phyloP scores from a whole-genome alignment of 2,329 filamentous ascomycete genomes.

The Fonsecaea erecta region DNA sequence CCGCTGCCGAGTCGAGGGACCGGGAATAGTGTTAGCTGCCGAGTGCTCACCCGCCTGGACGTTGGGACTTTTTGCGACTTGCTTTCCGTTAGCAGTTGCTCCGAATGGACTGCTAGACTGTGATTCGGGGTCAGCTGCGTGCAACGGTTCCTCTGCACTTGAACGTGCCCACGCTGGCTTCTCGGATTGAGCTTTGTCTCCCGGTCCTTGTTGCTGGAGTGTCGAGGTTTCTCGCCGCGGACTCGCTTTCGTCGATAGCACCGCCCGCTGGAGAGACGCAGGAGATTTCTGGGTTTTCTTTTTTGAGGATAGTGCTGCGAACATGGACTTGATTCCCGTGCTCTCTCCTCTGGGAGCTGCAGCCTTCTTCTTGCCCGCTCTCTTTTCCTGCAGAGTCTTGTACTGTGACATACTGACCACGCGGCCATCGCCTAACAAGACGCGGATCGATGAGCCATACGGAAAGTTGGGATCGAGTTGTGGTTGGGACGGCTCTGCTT shows the following conservation, averaged over 20 bases:
- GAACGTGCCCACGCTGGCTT: background rate
- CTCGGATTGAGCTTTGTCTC: background rate
- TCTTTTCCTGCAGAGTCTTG: slow-evolving; percentile 1
- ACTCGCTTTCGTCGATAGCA: background rate
- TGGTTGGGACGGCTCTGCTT: background rate
- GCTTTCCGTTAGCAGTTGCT: background rate
- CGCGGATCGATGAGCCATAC: background rate
- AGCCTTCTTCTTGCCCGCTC: background rate
- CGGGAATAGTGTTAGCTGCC: background rate
- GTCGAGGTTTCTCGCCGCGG: background rate
- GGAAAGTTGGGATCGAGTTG: too few species aligned
- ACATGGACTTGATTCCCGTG: background rate
- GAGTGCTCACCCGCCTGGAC: background rate
- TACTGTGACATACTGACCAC: background rate
- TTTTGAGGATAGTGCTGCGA: background rate
- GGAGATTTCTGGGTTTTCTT: background rate
- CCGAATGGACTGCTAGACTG: background rate
- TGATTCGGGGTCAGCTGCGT: background rate
- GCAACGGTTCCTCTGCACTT: background rate
- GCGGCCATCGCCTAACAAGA: background rate
- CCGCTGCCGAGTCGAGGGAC: background rate
- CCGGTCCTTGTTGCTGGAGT: background rate
- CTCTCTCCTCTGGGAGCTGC: background rate
- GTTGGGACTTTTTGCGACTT: background rate
- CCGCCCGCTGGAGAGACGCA: background rate